Base-by-base conservation (phyloP, 768 basidiomycete genomes). In the Scleroderma bovista region DNA sequence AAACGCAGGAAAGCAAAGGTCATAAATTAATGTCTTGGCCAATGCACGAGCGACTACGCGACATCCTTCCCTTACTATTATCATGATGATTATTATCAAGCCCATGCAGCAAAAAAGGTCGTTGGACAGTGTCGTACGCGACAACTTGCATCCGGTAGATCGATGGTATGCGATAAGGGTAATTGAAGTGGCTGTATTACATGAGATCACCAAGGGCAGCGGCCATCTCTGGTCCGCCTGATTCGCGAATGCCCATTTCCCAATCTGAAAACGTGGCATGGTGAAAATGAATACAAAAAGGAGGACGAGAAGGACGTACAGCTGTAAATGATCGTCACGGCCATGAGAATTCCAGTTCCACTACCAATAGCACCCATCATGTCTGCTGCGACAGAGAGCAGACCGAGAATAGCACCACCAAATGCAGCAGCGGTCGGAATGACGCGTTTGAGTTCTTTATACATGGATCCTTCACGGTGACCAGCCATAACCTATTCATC, bases 371-470 rank as follows among this genome's bases (percentile, higher is more conserved):
- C 96, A 47, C 96, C 96, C 77, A 94, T 86, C 53, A 99, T 70
- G 64, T 99, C 95, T 3, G 96, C 94, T 11, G 83, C 77, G 47
- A 99, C 94, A 9, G 87, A 89, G 26, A 97, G 73, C 12, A 96
- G 72, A 24, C 94, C 95, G 12, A 97, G 85, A 51, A 93, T 91
- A n/a, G 94, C 96, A 33, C 95, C 95, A 39, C 96, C 95, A 55
- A 97, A 91, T 1, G 94, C 92, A 20, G 95, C 96, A 12, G 96
- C 95, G 19, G 94, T 97, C 2, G 96, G 96, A 56, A 99, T 96
- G 54, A 98, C 88, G 39, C 93, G 81, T 76, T 97, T 99, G 53
- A 99, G 81, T 66, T 98, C 96, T 75, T 97, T 99, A 78, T 98
- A 99, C 90, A 98, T 95, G 29, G 88, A 92, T 15, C 88, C 93